Percentiles rank a stretch among this genome's conserved stretches.
Conservation (phyloP, 2,329 filamentous ascomycete genomes). For the Fusarium brachygibbosum region DNA sequence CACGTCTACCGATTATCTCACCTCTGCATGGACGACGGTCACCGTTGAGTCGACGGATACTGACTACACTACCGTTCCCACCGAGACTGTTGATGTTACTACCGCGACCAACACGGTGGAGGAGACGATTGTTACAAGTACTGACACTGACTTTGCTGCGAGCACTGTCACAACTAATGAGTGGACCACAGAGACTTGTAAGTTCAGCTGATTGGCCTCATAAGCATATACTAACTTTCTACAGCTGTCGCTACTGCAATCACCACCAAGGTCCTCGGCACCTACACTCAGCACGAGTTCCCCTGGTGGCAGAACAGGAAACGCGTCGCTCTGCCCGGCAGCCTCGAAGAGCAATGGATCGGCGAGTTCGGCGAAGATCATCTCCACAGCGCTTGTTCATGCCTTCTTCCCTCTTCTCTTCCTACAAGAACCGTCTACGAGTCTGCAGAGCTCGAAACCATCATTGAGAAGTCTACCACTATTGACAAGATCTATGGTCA, state of each 20-base stretch:
- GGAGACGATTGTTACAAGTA: conserved; percentile 1
- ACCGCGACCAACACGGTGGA: conserved; percentile 11
- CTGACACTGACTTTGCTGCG: neutral
- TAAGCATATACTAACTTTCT: neutral
- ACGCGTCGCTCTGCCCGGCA: conserved; percentile 3
- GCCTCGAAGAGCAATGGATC: conserved; percentile 20
- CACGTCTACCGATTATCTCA: conserved; percentile 9
- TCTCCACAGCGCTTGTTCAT: conserved; percentile 27
- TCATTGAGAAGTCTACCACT: neutral
- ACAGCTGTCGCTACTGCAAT: neutral
- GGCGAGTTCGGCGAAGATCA: conserved; percentile 8
- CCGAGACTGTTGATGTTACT: conserved; percentile 10
- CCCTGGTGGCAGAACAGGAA: conserved; percentile 19
- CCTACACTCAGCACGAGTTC: conserved; percentile 15
- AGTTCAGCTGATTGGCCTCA: neutral
- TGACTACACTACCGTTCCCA: conserved; percentile 5
- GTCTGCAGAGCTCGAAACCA: conserved; percentile 3
- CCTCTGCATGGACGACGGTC: conserved; percentile 14
- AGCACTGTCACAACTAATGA: conserved; percentile 6
- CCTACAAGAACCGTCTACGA: conserved; percentile 15
- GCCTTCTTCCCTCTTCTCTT: conserved; percentile 15
- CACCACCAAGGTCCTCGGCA: neutral
- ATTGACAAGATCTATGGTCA: conserved; percentile 15
- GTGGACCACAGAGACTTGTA: conserved; percentile 8
- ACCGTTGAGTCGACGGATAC: conserved; percentile 13